These are phyloP conservation scores for Raphidocelis subcapitata DNA, from an alignment of 139 green algal species.

Conservation along the genomic window DNA sequence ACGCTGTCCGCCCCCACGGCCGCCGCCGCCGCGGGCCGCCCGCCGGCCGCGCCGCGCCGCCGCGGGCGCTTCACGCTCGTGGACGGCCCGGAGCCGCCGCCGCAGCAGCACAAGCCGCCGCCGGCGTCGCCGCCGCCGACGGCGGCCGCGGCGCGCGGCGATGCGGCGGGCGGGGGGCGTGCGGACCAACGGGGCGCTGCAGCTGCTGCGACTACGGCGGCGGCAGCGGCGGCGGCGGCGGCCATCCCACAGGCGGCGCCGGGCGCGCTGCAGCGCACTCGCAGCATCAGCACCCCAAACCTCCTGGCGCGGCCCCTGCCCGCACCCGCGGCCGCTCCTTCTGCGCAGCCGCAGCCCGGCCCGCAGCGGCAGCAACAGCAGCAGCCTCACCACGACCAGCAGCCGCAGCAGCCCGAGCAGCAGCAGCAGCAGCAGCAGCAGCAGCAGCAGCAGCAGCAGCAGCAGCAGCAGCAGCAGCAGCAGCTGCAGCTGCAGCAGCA, in stretches of 20 bases:
- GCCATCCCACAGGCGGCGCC: background rate
- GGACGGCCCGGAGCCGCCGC: slow-evolving; percentile 11
- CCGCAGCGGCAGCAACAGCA: background rate
- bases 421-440: background rate
- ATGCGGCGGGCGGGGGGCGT: background rate
- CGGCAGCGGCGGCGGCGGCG: background rate
- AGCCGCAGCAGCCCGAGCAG: background rate
- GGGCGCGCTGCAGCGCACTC: background rate
- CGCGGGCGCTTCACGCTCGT: slow-evolving; percentile 11
- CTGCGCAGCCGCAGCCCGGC: background rate
- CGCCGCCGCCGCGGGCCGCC: too few species aligned
- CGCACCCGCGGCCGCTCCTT: background rate
- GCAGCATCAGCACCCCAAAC: slow-evolving; percentile 22
- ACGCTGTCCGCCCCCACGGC: background rate
- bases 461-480: background rate
- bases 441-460: slow-evolving; percentile 2
- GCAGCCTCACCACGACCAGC: background rate
- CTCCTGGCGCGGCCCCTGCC: background rate
- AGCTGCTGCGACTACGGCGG: background rate
- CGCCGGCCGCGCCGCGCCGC: background rate
- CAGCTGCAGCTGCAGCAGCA: slow-evolving; percentile 5
- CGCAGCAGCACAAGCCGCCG: too few species aligned
- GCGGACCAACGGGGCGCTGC: background rate
- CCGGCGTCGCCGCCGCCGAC: too few species aligned
- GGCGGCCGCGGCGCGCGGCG: too few species aligned